Percentiles rank a stretch among this genome's conserved stretches.
Conservation (phyloP, 495 filamentous ascomycete genomes). For the Podospora sp. region DNA sequence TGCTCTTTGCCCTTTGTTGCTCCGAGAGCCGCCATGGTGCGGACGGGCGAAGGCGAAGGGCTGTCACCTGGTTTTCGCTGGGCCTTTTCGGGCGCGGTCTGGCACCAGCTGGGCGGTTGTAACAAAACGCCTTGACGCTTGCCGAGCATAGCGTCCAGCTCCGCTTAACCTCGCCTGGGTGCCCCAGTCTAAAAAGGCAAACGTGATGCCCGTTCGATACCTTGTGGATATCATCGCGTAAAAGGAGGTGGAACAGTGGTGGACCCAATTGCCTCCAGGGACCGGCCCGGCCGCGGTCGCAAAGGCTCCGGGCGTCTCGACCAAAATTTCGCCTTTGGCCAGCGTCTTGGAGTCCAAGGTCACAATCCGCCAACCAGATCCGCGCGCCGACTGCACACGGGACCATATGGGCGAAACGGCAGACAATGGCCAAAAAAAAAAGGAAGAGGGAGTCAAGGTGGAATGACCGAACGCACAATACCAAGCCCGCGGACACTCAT, state of each 20-base stretch:
- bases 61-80: conserved; percentile 13
- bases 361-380: conserved; percentile 1
- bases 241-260: conserved; percentile 17
- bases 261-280: conserved; percentile 19
- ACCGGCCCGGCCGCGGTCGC: not conserved
- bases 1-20: conserved; percentile 9
- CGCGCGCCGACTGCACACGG: not conserved
- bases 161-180: not conserved
- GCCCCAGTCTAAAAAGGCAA: conserved; percentile 12
- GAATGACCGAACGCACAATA: conserved; percentile 1
- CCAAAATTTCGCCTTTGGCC: not conserved
- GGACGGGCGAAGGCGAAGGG: conserved; percentile 5
- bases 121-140: not conserved
- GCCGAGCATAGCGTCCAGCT: conserved; percentile 9
- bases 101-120: conserved; percentile 5
- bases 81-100: not conserved
- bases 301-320: not conserved
- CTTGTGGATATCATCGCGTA: conserved; percentile 19
- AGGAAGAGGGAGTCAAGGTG: no score
- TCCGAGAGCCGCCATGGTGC: conserved; percentile 4
- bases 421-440: conserved; percentile 7
- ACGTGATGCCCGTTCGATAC: conserved; percentile 5
- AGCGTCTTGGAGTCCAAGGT: not conserved
- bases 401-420: not conserved
- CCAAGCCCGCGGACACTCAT: conserved; percentile 15